A percentile compares a stretch with the other conserved stretches of the same genome.
These are phyloP conservation scores for Globisporangium spinosum DNA, from an alignment of 352 stramenopile genomes.

Conservation along the genomic window DNA sequence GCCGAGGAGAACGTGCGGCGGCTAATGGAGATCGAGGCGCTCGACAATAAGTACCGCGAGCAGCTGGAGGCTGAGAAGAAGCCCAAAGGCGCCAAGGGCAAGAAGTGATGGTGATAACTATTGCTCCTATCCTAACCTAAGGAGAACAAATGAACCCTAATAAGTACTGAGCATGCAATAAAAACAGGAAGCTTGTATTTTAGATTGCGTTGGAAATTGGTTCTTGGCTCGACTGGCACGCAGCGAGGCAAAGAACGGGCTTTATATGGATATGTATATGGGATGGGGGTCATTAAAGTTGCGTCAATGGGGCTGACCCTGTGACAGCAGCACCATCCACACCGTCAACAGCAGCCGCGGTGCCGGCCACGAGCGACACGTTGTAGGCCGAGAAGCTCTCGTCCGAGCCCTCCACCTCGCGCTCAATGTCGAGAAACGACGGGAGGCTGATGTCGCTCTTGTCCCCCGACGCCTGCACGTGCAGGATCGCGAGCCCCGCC, in stretches of 20 bases:
- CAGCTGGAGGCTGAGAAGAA: slow-evolving; percentile 41
- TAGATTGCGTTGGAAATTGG: slow-evolving; percentile 6
- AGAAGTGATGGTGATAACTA: slow-evolving; percentile 32
- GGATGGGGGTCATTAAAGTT: slow-evolving; percentile 8
- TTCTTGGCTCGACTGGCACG: neutral
- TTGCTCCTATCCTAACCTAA: too few species aligned
- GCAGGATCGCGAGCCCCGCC: slow-evolving; percentile 60
- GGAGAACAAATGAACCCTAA: neutral
- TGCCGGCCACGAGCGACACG: slow-evolving; percentile 53
- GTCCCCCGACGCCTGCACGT: slow-evolving; percentile 72
- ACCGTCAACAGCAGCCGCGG: slow-evolving; percentile 43
- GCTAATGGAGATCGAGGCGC: slow-evolving; percentile 44
- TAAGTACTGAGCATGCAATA: neutral
- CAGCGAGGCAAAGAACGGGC: neutral
- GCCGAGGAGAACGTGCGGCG: slow-evolving; percentile 47
- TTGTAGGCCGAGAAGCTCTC: slow-evolving; percentile 81
- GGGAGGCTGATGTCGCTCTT: slow-evolving; percentile 59
- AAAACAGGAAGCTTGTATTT: slow-evolving; percentile 6
- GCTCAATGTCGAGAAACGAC: slow-evolving; percentile 67
- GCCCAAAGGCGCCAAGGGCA: slow-evolving; percentile 44
- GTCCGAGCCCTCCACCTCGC: slow-evolving; percentile 52
- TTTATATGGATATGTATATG: neutral
- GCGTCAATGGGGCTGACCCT: slow-evolving; percentile 7
- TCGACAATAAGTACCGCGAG: slow-evolving; percentile 56
- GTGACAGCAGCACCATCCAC: slow-evolving; percentile 16